Percentiles rank a stretch among this genome's conserved stretches.
These are phyloP conservation scores for Cyphellophora europaea DNA, from an alignment of 2,329 filamentous ascomycete genomes.

Conservation along the genomic window DNA sequence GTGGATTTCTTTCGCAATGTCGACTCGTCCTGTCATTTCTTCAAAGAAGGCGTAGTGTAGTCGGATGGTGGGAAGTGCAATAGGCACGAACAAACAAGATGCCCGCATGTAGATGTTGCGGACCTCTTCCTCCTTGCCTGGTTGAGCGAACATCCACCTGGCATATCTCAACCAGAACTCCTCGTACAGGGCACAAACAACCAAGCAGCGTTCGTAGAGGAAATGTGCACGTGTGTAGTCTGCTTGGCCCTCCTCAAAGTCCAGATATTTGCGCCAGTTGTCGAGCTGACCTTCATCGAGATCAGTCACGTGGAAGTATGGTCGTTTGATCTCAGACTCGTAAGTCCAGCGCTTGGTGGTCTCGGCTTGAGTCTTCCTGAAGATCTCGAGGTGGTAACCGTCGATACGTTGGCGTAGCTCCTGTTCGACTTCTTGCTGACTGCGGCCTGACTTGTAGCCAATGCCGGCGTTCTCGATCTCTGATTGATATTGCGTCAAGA, in stretches of 20 bases:
- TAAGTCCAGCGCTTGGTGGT: constrained; percentile 91
- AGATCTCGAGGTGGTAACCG: constrained; percentile 68
- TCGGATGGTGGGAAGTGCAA: constrained; percentile 73
- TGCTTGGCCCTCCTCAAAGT: constrained; percentile 85
- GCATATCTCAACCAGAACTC: constrained; percentile 98
- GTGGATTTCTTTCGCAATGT: constrained; percentile 77
- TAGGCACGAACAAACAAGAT: constrained; percentile 73
- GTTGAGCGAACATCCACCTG: constrained; percentile 79
- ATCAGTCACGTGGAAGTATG: constrained; percentile 94
- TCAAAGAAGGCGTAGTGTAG: constrained; percentile 93
- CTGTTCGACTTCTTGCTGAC: constrained; percentile 71
- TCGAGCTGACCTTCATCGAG: constrained; percentile 73
- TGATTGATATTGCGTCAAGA: constrained; percentile 56
- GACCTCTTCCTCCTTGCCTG: constrained; percentile 76
- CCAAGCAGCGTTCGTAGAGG: constrained; percentile 86
- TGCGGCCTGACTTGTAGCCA: constrained; percentile 42
- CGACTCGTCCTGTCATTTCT: constrained; percentile 67
- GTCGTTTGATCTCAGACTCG: constrained; percentile 87
- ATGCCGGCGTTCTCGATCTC: constrained; percentile 62
- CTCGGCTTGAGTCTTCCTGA: constrained; percentile 73
- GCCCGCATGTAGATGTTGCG: constrained; percentile 88
- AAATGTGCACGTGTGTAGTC: constrained; percentile 67
- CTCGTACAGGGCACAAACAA: constrained; percentile 89
- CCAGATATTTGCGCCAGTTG: constrained; percentile 94
- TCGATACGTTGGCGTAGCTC: constrained; percentile 76